phyloP scores from a whole-genome alignment of 2,329 filamentous ascomycete genomes.

The Tolypocladium sp. region DNA sequence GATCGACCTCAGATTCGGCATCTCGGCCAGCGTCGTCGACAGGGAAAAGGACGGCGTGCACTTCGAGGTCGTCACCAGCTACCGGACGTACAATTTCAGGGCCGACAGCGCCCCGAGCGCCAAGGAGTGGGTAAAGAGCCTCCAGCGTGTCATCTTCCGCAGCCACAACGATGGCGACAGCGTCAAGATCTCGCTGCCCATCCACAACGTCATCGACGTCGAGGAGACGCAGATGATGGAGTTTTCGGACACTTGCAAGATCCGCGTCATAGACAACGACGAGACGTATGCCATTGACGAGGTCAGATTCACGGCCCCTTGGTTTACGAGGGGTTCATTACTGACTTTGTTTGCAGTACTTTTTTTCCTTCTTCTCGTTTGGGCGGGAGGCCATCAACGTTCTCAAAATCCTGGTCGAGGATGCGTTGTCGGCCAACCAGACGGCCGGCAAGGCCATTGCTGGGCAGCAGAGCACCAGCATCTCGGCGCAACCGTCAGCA shows the following conservation, averaged over 20 bases:
- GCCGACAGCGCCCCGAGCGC: conserved; percentile 83
- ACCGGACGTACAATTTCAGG: conserved; percentile 76
- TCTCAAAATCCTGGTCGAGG: conserved; percentile 63
- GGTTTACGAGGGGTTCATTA: no score
- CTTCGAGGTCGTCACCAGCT: conserved; percentile 75
- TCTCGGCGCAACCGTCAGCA: conserved; percentile 9
- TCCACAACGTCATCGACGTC: conserved; percentile 82
- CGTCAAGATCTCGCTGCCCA: conserved; percentile 88
- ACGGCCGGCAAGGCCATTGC: conserved; percentile 12
- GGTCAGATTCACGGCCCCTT: conserved; percentile 35
- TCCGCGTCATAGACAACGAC: conserved; percentile 85
- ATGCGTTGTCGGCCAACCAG: conserved; percentile 38
- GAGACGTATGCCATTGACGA: conserved; percentile 95
- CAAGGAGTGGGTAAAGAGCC: conserved; percentile 90
- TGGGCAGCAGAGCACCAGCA: conserved; percentile 5
- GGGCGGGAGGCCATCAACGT: conserved; percentile 77
- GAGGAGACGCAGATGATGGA: conserved; percentile 87
- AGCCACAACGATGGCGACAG: conserved; percentile 95
- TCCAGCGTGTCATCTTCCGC: conserved; percentile 91
- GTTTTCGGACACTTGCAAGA: conserved; percentile 87
- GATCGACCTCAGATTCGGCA: conserved; percentile 85
- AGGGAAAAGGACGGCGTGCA: conserved; percentile 68
- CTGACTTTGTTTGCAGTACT: conserved; percentile 53
- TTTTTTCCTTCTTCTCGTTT: conserved; percentile 88
- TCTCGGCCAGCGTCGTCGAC: conserved; percentile 71